Evolutionary conservation across 768 basidiomycete species (phyloP), one percentile per base, ranked within the genome.

Genomic region (Boletus vinaceobasis): DNA sequence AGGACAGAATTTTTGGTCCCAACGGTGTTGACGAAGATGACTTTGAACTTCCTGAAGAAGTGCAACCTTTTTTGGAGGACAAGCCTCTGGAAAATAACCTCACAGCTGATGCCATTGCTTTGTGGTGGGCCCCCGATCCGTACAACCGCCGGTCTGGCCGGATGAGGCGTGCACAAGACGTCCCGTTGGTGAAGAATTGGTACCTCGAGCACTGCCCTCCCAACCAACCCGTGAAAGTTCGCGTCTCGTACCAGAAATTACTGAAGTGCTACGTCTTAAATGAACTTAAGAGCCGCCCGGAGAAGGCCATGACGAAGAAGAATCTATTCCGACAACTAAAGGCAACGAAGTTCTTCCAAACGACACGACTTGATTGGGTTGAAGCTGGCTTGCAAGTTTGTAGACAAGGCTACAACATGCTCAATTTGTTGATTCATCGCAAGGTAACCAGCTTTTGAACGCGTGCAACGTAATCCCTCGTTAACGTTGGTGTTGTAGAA

Each of bases 321-420:
- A 97, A 95, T 67, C 69, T 98, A 47, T 98, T 99, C 82, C 81
- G 93, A 42, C 91, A 94, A 67, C 78, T 94, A 53, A 98, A 98
- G 74, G 88, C 91, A n/a, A 99, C 97, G 54, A 98, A 98, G 74
- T 99, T 99, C 76, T 99, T 99, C 86, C 97, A 98, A 78, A 93
- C 91, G 14, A 99, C 97, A 5, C 92, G 83, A 60, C 74, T 99
- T 61, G 97, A 99, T 72, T 99, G 97, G 97, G 96, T 99, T 36
- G 97, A 99, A 72, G 97, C 96, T 3, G 97, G 97, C 61, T 74
- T 99, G 57, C 97, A 99, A 73, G 96, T 99, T 50, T 98, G 96
- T 77, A 79, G 97, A 60, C 97, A 99, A 70, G 97, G 97, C 38
- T 99, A 97, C 76, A 99, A 98, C 75, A 99, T 99, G 97, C 77